Evolutionary conservation across 495 filamentous ascomycete genomes (phyloP), one percentile per base, ranked within the genome.

Genomic region (Aspergillus sclerotioniger): DNA sequence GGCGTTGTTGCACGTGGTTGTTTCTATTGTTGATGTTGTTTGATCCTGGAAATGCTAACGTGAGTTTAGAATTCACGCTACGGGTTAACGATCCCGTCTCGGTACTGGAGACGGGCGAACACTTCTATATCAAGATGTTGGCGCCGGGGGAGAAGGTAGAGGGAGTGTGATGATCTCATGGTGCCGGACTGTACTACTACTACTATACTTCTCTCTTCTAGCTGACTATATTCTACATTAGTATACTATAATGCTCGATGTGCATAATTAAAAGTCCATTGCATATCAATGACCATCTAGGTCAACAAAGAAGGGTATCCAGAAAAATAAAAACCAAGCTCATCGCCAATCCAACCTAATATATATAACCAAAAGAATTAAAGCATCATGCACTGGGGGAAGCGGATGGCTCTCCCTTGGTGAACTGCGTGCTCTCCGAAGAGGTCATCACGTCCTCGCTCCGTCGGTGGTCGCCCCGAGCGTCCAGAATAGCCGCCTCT

Each of bases 61-160:
- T 37, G 10, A 25, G 2, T 33, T 13, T 60, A 70, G 67, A 74
- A 43, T 76, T 80, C 33, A 62, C 67, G 1, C 60, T 91, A 21
- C 67, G 65, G 4, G 85, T 89, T 28, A 85, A 86, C 0, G 88
- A 90, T 72, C 63, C 71, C 48, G 62, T 91, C 20, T 65, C 74
- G 9, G 82, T 90, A 0, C 56, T 84, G 19, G 82, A 87, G 70
- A 79, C 67, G 1, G 87, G 87, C 3, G 77, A 81, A 57, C 87
- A 90, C 75, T 73, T 67, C 54, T 89, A 88, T 71, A 80, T 87
- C 44, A 78, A 79, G 57, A 76, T 77, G 73, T 44, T 76, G 52
- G 70, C 68, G 37, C 73, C 70, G 7, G 73, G 75, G 25, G 74
- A 77, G 59, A 63, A 61, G 53, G 68, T 73, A 8, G 67, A 70